A percentile compares a stretch with the other conserved stretches of the same genome.
These are phyloP conservation scores for Diaporthe humulicola DNA, from an alignment of 2,329 filamentous ascomycete genomes.

Conservation along the genomic window DNA sequence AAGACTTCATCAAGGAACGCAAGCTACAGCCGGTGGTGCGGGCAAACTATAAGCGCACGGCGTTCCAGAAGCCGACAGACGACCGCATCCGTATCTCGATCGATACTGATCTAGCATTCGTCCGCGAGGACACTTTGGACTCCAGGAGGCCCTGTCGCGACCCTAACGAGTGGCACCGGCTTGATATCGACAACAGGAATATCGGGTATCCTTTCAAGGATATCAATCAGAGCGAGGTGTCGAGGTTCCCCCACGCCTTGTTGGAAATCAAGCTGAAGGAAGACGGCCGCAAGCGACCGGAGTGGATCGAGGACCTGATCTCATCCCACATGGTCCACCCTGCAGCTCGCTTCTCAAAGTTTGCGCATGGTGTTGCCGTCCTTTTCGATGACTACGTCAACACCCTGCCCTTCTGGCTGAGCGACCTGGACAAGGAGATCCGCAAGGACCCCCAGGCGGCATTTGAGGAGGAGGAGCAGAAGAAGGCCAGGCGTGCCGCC, in stretches of 20 bases:
- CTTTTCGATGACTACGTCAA: conserved; percentile 98
- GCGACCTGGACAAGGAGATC: conserved; percentile 92
- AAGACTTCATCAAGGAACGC: conserved; percentile 82
- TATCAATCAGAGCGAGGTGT: conserved; percentile 92
- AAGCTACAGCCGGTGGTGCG: conserved; percentile 87
- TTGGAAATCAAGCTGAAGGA: conserved; percentile 92
- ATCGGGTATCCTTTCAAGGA: conserved; percentile 90
- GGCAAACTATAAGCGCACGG: conserved; percentile 93
- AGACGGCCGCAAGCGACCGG: conserved; percentile 75
- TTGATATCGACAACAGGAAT: conserved; percentile 85
- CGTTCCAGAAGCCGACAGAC: conserved; percentile 96
- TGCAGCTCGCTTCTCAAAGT: conserved; percentile 93
- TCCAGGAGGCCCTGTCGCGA: conserved; percentile 88
- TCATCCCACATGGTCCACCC: conserved; percentile 92
- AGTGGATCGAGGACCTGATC: conserved; percentile 94
- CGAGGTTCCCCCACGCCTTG: conserved; percentile 89
- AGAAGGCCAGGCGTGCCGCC: conserved; percentile 83
- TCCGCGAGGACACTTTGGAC: conserved; percentile 84
- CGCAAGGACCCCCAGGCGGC: conserved; percentile 91
- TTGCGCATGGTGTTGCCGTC: conserved; percentile 91
- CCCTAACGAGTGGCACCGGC: conserved; percentile 89
- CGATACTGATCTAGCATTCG: conserved; percentile 92
- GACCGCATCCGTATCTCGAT: conserved; percentile 92
- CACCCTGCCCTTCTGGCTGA: conserved; percentile 95
- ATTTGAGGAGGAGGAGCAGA: conserved; percentile 91